Conservation (phyloP, 164 flowering plant genomes). For the Aristolochia fimbriata region DNA sequence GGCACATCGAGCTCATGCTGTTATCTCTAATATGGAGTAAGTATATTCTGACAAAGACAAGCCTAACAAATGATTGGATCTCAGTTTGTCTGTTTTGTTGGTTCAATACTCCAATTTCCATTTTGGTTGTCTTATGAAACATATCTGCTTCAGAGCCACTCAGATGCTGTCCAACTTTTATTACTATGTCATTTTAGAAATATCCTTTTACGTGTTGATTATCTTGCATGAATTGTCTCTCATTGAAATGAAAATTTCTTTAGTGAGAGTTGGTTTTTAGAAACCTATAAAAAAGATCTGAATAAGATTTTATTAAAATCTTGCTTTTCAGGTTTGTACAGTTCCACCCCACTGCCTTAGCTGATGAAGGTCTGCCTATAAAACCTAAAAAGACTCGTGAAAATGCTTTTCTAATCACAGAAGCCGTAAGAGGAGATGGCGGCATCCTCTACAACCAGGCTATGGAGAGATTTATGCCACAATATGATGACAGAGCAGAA, state of each 20-base stretch:
- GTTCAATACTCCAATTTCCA: no score
- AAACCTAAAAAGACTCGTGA: constrained; percentile 52
- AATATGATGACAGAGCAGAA: constrained; percentile 83
- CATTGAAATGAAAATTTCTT: no score
- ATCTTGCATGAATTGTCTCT: no score
- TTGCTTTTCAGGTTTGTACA: constrained; percentile 72
- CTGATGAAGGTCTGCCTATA: constrained; percentile 87
- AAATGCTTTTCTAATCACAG: constrained; percentile 92
- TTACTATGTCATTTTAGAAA: no score
- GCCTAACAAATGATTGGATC: no score
- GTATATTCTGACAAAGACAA: constrained; percentile 7
- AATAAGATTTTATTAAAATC: no score
- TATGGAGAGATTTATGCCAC: constrained; percentile 93
- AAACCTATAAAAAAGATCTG: no score
- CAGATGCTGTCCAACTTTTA: no score
- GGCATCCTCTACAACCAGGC: constrained; percentile 76
- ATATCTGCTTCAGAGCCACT: no score
- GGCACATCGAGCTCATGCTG: constrained; percentile 96
- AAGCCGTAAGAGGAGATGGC: constrained; percentile 98
- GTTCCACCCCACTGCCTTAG: constrained; percentile 97
- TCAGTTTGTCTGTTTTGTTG: constrained; percentile 2
- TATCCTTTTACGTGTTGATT: no score
- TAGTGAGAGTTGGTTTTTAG: no score
- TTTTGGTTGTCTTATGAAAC: no score
- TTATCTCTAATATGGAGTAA: constrained; percentile 98